Evolutionary conservation across 2,329 filamentous ascomycete genomes (phyloP).

Genomic region (Sclerotinia spermophila): DNA sequence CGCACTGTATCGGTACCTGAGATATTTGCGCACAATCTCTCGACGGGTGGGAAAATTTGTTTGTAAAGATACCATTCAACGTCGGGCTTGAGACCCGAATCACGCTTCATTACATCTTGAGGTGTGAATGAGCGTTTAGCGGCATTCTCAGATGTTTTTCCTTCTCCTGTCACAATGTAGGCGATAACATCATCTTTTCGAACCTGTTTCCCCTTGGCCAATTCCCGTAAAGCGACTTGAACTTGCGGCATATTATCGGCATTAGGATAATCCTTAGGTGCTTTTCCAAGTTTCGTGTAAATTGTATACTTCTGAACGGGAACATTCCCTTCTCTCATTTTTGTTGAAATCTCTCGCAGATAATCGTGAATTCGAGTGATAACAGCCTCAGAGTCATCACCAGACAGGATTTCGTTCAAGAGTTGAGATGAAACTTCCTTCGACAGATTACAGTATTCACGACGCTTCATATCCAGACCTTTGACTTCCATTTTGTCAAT

Average conservation of each 20-base stretch:
- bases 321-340: conserved; percentile 78
- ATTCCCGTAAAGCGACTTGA: conserved; percentile 86
- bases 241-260: conserved; percentile 94
- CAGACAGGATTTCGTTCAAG: conserved; percentile 90
- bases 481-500: conserved; percentile 97
- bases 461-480: conserved; percentile 93
- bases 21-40: conserved; percentile 95
- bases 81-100: conserved; percentile 74
- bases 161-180: conserved; percentile 84
- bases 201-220: conserved; percentile 80
- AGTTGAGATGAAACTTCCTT: conserved; percentile 91
- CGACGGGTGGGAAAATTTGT: conserved; percentile 96
- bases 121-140: conserved; percentile 88
- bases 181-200: conserved; percentile 95
- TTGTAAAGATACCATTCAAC: conserved; percentile 98
- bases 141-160: conserved; percentile 60
- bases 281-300: conserved; percentile 94
- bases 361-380: conserved; percentile 92
- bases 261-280: conserved; percentile 90
- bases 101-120: conserved; percentile 76
- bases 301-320: conserved; percentile 90
- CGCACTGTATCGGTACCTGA: conserved; percentile 85
- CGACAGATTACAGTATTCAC: conserved; percentile 92
- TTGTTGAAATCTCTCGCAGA: conserved; percentile 73
- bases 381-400: conserved; percentile 84